Evolutionary conservation across 306 rosid genomes (phyloP).

Genomic region (Styphnolobium japonicum): DNA sequence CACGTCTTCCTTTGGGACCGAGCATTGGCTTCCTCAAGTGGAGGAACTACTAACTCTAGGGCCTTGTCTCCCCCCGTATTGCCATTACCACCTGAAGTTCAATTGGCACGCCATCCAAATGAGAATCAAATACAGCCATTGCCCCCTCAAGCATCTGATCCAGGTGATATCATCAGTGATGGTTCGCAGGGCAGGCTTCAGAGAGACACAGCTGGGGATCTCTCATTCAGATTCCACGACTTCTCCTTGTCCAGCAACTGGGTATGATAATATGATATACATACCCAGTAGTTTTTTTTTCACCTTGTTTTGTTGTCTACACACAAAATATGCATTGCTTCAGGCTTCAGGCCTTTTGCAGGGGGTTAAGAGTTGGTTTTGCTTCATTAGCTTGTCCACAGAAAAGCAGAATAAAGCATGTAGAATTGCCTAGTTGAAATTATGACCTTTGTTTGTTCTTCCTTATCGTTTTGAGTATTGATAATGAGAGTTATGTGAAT

Average conservation of each 20-base stretch:
- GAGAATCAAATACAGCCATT: constrained; percentile 52
- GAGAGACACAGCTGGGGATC: constrained; percentile 74
- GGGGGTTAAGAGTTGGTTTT: background rate
- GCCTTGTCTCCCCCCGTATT: constrained; percentile 20
- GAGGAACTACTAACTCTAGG: constrained; percentile 21
- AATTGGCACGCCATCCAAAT: constrained; percentile 42
- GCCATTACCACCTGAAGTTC: constrained; percentile 51
- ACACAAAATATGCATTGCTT: background rate
- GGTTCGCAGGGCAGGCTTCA: constrained; percentile 38
- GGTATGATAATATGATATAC: constrained; percentile 37
- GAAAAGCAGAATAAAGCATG: background rate
- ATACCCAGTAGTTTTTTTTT: background rate
- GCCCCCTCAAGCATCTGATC: constrained; percentile 30
- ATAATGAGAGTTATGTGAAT: background rate
- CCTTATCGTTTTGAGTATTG: background rate
- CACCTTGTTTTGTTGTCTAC: background rate
- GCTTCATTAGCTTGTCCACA: background rate
- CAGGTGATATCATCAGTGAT: constrained; percentile 8
- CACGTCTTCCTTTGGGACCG: constrained; percentile 84
- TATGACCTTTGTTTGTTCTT: background rate
- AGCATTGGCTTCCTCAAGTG: constrained; percentile 36
- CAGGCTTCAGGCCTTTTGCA: background rate
- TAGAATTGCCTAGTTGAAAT: constrained; percentile 16
- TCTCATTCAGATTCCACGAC: constrained; percentile 84
- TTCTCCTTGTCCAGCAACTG: constrained; percentile 72